Base-by-base conservation (phyloP, 2,329 filamentous ascomycete genomes). In the Dissoconium aciculare region DNA sequence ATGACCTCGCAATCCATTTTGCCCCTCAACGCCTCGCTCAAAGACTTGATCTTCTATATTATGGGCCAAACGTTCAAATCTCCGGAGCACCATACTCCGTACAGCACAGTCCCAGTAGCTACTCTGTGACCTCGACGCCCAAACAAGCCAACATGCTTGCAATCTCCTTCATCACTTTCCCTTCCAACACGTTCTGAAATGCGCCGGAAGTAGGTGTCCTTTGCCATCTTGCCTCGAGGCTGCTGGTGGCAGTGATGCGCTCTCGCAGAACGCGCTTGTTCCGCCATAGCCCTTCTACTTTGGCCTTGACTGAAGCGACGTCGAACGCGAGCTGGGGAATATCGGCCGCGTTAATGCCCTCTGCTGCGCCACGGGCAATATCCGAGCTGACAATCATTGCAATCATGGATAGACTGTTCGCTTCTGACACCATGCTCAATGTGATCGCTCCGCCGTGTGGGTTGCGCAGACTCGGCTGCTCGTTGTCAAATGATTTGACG, bases 271-370 rank as follows among this genome's bases (percentile, higher is more conserved):
- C 60, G 41, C 72, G 71, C 35, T 74, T 67, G 17, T 40, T 43
- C 31, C 74, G 74, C 15, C 71, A 67, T 19, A 94, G 59, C 66
- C 79, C 80, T 42, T 92, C 82, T 4, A 91, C 71, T 45, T 89
- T 83, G 51, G 92, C 85, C 41, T 78, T 67, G 27, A 91, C 67
- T 2, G 65, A 64, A 1, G 66, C 64, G 9, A 69, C 65, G 49
- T 94, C 82, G 75, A 82, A 92, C 31, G 71, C 66, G 5, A 94
- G 64, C 5, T 70, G 63, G 10, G 76, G 70, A 2, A 94, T 74
- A 14, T 83, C 75, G 10, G 56, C 57, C 4, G 63, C 54, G 32
- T 69, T 62, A 9, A 74, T 58, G 1, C 67, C 70, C 3, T 61
- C 60, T 13, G 76, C 71, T n/a, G 67, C 67, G 29, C 79, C 81